phyloP scores from a whole-genome alignment of 768 basidiomycete species.

The Suillus lakei region DNA sequence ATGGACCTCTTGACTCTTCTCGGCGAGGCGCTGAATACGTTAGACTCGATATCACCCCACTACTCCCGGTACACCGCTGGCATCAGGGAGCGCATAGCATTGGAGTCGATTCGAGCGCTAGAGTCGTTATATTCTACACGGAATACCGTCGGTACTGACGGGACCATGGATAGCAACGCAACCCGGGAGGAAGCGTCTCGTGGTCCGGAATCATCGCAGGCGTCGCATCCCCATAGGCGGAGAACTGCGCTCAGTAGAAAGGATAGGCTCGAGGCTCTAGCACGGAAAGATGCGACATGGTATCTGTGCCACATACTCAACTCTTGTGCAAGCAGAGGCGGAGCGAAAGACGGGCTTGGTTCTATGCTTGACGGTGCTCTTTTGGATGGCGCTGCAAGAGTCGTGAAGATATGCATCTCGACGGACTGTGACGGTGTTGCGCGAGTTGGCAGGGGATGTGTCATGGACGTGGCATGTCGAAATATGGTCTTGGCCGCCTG shows the following conservation, averaged over 20 bases:
- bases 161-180: conserved; percentile 7
- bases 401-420: conserved; percentile 17
- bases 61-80: not conserved
- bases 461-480: conserved; percentile 26
- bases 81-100: conserved; percentile 28
- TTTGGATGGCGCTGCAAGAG: conserved; percentile 27
- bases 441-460: not conserved
- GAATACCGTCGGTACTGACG: not conserved
- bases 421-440: conserved; percentile 4
- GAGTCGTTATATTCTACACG: conserved; percentile 22
- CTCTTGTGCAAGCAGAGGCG: conserved; percentile 17
- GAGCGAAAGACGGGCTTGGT: not conserved
- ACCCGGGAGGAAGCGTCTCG: not conserved
- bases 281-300: conserved; percentile 31
- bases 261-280: conserved; percentile 29
- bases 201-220: not conserved
- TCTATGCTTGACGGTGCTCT: conserved; percentile 21
- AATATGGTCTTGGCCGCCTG: conserved; percentile 34
- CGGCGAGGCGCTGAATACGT: conserved; percentile 20
- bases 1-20: conserved; percentile 30
- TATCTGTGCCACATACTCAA: conserved; percentile 31
- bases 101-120: conserved; percentile 33
- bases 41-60: conserved; percentile 19
- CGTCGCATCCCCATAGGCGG: not conserved
- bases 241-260: conserved; percentile 16